These are phyloP conservation scores for Trichosanthes truncata DNA, from an alignment of 306 rosid species.

Conservation along the genomic window DNA sequence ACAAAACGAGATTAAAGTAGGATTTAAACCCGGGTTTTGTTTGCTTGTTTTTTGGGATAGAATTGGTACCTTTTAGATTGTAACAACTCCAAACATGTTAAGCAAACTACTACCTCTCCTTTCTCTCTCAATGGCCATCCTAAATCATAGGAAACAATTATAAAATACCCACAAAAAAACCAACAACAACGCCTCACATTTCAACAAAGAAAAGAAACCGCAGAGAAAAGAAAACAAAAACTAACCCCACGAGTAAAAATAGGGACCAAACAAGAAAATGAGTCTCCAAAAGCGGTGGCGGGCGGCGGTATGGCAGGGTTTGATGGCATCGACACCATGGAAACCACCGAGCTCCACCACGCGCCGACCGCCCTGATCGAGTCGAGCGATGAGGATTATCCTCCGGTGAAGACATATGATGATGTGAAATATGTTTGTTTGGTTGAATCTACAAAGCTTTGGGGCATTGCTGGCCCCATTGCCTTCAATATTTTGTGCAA, in stretches of 20 bases:
- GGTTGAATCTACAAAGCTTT: constrained; percentile 42
- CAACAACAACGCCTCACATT: neutral
- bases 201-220: neutral
- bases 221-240: neutral
- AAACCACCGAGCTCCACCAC: constrained; percentile 29
- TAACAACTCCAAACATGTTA: neutral
- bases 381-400: constrained; percentile 33
- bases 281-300: constrained; percentile 8
- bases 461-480: constrained; percentile 72
- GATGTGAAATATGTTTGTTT: constrained; percentile 20
- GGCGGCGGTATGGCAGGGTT: constrained; percentile 4
- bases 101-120: constrained; percentile 1
- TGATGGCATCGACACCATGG: neutral
- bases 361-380: constrained; percentile 31
- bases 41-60: neutral
- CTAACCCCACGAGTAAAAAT: constrained; percentile 17
- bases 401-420: neutral
- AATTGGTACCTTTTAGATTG: neutral
- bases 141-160: neutral
- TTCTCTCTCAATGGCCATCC: neutral
- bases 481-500: constrained; percentile 71
- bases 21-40: neutral
- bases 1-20: neutral
- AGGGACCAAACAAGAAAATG: constrained; percentile 18
- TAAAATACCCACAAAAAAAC: neutral